Evolutionary conservation across 148 eudicot genomes (phyloP), one percentile per base, ranked within the genome.

Genomic region (Amaranthus cruentus): DNA sequence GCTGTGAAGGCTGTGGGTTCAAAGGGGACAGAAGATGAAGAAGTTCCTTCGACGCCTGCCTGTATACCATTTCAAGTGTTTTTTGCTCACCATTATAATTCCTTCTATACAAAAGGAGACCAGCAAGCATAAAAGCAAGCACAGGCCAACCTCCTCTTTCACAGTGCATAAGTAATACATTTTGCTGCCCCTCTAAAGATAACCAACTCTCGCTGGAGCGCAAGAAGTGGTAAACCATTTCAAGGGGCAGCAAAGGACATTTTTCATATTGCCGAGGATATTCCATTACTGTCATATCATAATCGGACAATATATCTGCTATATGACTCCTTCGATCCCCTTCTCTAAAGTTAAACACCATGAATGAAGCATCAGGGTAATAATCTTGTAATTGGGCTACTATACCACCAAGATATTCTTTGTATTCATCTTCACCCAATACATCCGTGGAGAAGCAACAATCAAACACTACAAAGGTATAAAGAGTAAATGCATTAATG

Each of bases 91-190:
- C 90, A 9, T 55, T 86, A 71, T 88, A 87, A 55, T 88, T 88
- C 73, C 76, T 86, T 77, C 90, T 81, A 66, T 88, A 88, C 78
- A 90, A 81, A 69, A 90, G 83, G 69, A 90, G 92, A 53, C 90
- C 89, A 2, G 96, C 96, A 68, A 90, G 92, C 92, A 90, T 88
- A 75, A 90, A 90, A 12, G 96, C 96, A 70, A 90, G 96, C 69
- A 87, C 83, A 59, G 90, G 92, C 96, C 96, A 90, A 55, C 92
- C 92, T 62, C 96, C 92, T 77, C 85, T 86, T 79, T 90, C 96
- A 81, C 92, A 90, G 68, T 88, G 92, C 96, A 90, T 88, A 62
- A 90, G 76, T 63, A 90, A 73, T 62, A 90, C 87, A 71, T 90
- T 88, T 81, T 90, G 92, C 72, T 90, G 96, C 15, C 92, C 96